phyloP scores from a whole-genome alignment of 2,329 filamentous ascomycete species.

The Pyrenochaeta sp. region DNA sequence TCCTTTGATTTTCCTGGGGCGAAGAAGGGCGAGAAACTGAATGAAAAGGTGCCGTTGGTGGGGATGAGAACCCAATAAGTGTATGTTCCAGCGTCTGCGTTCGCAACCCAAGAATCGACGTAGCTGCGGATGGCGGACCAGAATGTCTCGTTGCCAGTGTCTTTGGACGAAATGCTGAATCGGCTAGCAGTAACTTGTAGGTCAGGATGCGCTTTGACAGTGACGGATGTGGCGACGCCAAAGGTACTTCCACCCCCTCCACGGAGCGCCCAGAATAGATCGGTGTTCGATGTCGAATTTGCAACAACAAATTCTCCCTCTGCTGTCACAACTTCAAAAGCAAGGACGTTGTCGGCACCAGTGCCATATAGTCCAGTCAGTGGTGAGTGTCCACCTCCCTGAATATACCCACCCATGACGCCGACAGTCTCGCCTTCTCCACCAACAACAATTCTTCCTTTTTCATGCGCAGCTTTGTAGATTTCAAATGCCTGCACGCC shows the following conservation, averaged over 20 bases:
- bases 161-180: conserved; percentile 40
- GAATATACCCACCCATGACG: conserved; percentile 53
- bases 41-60: conserved; percentile 41
- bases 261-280: conserved; percentile 48
- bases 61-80: conserved; percentile 43
- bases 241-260: conserved; percentile 46
- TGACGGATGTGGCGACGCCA: conserved; percentile 42
- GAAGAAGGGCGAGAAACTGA: conserved; percentile 46
- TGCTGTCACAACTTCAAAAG: conserved; percentile 43
- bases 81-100: conserved; percentile 47
- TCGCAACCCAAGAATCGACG: conserved; percentile 42
- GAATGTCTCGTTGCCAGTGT: conserved; percentile 46
- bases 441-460: conserved; percentile 59
- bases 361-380: conserved; percentile 56
- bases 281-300: conserved; percentile 38
- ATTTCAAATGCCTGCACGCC: conserved; percentile 63
- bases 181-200: conserved; percentile 39
- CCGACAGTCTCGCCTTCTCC: conserved; percentile 62
- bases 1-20: conserved; percentile 41
- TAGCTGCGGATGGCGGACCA: conserved; percentile 40
- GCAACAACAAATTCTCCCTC: conserved; percentile 39
- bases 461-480: conserved; percentile 58
- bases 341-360: conserved; percentile 46
- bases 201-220: conserved; percentile 45
- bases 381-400: conserved; percentile 64